Conservation (phyloP, 176 grass and related monocot species). For the Poa annua region DNA sequence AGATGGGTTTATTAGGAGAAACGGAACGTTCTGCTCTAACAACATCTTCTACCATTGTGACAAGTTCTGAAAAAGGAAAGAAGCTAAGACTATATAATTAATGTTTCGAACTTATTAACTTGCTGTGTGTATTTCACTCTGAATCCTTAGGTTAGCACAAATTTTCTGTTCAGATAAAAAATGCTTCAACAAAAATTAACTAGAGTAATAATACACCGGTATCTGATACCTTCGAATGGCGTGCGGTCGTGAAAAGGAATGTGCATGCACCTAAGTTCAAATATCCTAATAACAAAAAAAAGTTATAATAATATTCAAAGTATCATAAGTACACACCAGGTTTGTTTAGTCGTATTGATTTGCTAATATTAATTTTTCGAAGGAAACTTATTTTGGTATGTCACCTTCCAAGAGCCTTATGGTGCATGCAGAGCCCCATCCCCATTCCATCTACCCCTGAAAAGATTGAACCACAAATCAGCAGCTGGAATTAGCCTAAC, state of each 20-base stretch:
- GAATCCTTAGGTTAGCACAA: background rate
- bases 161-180: background rate
- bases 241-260: constrained; percentile 69
- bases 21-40: constrained; percentile 55
- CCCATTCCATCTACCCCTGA: constrained; percentile 67
- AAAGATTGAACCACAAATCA: background rate
- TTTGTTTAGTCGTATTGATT: background rate
- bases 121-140: background rate
- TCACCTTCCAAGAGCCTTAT: constrained; percentile 70
- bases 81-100: constrained; percentile 36
- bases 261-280: constrained; percentile 74
- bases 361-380: background rate
- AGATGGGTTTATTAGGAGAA: constrained; percentile 70
- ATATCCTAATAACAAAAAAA: constrained; percentile 53
- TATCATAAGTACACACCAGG: background rate
- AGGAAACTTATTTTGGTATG: background rate
- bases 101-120: constrained; percentile 1
- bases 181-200: background rate
- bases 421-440: constrained; percentile 75
- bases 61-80: constrained; percentile 62
- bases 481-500: background rate
- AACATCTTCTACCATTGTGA: constrained; percentile 67
- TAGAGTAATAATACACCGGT: background rate
- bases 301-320: background rate
- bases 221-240: constrained; percentile 62